Evolutionary conservation across 176 grass and related monocot genomes (phyloP), one percentile per base, ranked within the genome.

Genomic region (Pharus latifolius): DNA sequence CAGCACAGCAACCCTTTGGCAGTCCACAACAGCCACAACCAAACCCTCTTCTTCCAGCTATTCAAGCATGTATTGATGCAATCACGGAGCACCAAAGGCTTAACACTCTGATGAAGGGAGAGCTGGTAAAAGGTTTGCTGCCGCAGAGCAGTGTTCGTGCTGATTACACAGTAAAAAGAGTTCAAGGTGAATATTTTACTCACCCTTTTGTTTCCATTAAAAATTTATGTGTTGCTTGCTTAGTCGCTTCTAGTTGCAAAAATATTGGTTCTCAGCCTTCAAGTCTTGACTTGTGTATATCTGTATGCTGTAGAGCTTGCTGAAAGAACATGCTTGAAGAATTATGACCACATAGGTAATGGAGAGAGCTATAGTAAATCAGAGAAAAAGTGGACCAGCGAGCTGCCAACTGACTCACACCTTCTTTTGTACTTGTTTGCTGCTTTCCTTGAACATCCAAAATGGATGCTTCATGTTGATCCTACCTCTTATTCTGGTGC

Each of bases 401-500:
- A 93, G 73, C 87, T 98, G 70, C 94, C 94, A 83, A 85, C 84
- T 5, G 94, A 98, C 77, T 90, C 89, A 3, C 94, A 93, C 63
- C 63, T 98, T 66, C 60, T 98, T 55, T 56, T 98, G 35, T 98
- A 98, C 60, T 74, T 98, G 73, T 93, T 98, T 83, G 81, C 86
- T 19, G 86, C 94, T 87, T 98, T 98, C 62, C 77, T 98, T 64
- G 94, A 98, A 67, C 94, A 98, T 78, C 94, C 94, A 40, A 82
- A 87, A 88, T 98, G 94, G 94, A 98, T 90, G 94, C 72, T 98
- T 64, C 89, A 92, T 83, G 89, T 90, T 57, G 94, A 98, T 50
- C 87, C 89, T 59, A 86, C 84, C 43, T 98, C 86, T 29, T 98
- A 90, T 72, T 92, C 94, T 75, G 87, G 94, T 74, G 78, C 94